Conservation (phyloP, 164 flowering plant species). For the Vitis rupestris region DNA sequence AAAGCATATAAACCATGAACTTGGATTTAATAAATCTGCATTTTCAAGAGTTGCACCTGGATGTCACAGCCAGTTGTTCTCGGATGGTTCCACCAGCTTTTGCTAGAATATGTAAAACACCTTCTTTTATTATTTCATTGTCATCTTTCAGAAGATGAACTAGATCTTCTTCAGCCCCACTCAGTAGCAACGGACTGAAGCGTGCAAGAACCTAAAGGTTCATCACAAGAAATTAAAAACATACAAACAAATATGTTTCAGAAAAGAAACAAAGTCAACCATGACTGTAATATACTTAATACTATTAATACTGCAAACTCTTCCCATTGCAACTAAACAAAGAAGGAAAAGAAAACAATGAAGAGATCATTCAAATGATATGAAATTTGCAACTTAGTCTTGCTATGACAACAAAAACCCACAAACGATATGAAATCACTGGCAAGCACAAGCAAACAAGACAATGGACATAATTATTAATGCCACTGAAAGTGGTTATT, state of each 20-base stretch:
- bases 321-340: neutral
- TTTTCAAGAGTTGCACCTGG: conserved; percentile 51
- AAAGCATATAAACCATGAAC: conserved; percentile 7
- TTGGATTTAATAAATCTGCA: neutral
- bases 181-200: conserved; percentile 64
- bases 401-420: neutral
- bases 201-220: conserved; percentile 72
- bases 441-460: conserved; percentile 1
- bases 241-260: conserved; percentile 1
- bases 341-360: neutral
- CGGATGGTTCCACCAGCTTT: conserved; percentile 93
- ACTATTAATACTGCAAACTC: conserved; percentile 1
- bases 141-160: conserved; percentile 85
- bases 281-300: no score
- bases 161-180: conserved; percentile 75
- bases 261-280: neutral
- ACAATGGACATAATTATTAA: no score
- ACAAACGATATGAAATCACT: neutral
- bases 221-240: conserved; percentile 5
- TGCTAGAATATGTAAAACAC: conserved; percentile 78
- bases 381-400: neutral
- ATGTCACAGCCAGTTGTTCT: conserved; percentile 70
- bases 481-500: no score
- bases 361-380: neutral
- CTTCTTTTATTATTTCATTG: conserved; percentile 81